Evolutionary conservation across 1,139 yeast species (phyloP).

Genomic region (Sugiyamaella neomexicana): DNA sequence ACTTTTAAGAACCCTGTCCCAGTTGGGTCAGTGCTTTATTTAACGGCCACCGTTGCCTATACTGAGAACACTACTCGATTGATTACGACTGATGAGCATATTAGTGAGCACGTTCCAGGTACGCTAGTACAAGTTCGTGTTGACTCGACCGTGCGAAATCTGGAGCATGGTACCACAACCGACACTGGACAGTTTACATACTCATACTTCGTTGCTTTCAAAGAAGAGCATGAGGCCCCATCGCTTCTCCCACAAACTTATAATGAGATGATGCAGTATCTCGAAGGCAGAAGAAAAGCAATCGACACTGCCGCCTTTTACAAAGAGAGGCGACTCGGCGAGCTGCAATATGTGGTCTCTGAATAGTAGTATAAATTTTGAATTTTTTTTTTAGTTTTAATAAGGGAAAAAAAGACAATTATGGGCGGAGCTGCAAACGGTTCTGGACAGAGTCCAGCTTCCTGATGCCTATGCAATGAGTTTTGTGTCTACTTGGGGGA

Average conservation of each 20-base stretch:
- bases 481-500: neutral
- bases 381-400: neutral
- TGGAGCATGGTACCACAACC: constrained; percentile 59
- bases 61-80: constrained; percentile 47
- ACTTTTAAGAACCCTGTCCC: constrained; percentile 94
- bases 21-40: constrained; percentile 82
- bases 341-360: constrained; percentile 24
- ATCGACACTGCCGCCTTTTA: constrained; percentile 67
- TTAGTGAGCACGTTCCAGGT: constrained; percentile 68
- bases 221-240: constrained; percentile 24
- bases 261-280: constrained; percentile 87
- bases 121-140: constrained; percentile 87
- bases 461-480: neutral
- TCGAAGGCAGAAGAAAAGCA: constrained; percentile 89
- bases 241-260: constrained; percentile 85
- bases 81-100: constrained; percentile 22
- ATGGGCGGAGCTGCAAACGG: neutral
- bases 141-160: constrained; percentile 69
- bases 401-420: neutral
- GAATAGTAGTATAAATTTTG: constrained; percentile 19
- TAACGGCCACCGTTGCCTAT: constrained; percentile 79
- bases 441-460: neutral
- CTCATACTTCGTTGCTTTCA: constrained; percentile 76
- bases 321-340: constrained; percentile 31
- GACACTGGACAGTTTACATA: constrained; percentile 86